phyloP scores from a whole-genome alignment of 1,139 yeast species.

The Protomyces inouyei region DNA sequence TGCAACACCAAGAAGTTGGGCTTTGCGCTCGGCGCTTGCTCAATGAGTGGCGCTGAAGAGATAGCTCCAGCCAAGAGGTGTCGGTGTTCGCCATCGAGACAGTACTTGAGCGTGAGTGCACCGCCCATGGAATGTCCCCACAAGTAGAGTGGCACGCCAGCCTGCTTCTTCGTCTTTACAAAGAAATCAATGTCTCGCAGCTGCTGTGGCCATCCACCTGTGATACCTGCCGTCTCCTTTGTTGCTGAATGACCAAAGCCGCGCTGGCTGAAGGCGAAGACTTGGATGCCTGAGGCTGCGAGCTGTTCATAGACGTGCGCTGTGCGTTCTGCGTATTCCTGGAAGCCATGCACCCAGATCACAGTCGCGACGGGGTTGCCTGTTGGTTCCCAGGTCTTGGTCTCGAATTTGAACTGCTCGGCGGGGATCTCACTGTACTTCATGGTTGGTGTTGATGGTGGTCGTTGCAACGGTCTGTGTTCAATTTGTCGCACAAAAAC shows the following conservation, averaged over 20 bases:
- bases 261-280: conserved; percentile 76
- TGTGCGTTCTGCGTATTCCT: conserved; percentile 56
- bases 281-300: conserved; percentile 47
- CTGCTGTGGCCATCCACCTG: conserved; percentile 56
- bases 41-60: conserved; percentile 64
- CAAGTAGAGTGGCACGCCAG: conserved; percentile 46
- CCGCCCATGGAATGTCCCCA: conserved; percentile 98
- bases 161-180: conserved; percentile 38
- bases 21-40: conserved; percentile 37
- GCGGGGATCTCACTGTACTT: conserved; percentile 23
- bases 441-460: conserved; percentile 25
- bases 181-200: conserved; percentile 68
- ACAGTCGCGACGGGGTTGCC: conserved; percentile 45
- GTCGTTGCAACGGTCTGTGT: too few relatives aligned
- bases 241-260: conserved; percentile 74
- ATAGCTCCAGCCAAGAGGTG: conserved; percentile 54
- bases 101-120: conserved; percentile 70
- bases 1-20: conserved; percentile 3
- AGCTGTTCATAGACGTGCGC: conserved; percentile 51
- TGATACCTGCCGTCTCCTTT: conserved; percentile 55
- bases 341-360: conserved; percentile 59
- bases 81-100: conserved; percentile 57
- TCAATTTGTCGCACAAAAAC: too few relatives aligned
- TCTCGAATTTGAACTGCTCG: conserved; percentile 20
- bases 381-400: conserved; percentile 68